phyloP scores from a whole-genome alignment of 2,329 filamentous ascomycete genomes.

The Leptographium lundbergii region DNA sequence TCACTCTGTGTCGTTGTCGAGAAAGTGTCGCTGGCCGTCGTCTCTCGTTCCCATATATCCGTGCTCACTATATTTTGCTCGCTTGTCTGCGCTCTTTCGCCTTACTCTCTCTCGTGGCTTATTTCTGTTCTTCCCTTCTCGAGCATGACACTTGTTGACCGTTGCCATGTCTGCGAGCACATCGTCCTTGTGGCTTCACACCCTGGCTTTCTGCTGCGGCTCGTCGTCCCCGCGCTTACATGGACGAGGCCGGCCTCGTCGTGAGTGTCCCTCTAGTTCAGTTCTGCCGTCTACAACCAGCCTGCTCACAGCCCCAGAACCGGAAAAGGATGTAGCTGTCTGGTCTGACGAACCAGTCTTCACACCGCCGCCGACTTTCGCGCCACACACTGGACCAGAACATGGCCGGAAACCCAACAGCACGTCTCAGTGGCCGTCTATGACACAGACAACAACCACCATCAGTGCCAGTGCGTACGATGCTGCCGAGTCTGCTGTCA shows the following conservation, averaged over 20 bases:
- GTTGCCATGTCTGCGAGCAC: conserved; percentile 26
- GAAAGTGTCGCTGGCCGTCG: not conserved
- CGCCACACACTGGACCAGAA: conserved; percentile 4
- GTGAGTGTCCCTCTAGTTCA: not conserved
- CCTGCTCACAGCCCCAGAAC: conserved; percentile 6
- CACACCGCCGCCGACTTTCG: conserved; percentile 18
- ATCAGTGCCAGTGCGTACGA: not conserved
- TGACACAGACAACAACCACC: not conserved
- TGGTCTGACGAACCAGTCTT: conserved; percentile 20
- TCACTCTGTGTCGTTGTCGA: not conserved
- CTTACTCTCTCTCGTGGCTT: not conserved
- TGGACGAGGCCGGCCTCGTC: not conserved
- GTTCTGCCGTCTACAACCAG: not conserved
- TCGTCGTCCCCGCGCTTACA: conserved; percentile 13
- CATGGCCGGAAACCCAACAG: not conserved
- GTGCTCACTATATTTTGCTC: not conserved
- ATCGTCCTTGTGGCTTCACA: conserved; percentile 34
- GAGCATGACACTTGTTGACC: not conserved
- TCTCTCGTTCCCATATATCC: not conserved
- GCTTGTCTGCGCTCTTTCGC: not conserved
- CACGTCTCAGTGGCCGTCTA: not conserved
- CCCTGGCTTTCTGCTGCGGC: conserved; percentile 31
- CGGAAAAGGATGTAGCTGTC: conserved; percentile 17
- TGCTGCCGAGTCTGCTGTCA: not conserved
- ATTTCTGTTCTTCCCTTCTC: not conserved